Evolutionary conservation across 371 early-diverging fungal genomes (phyloP).

Genomic region (Entomophthora muscae): DNA sequence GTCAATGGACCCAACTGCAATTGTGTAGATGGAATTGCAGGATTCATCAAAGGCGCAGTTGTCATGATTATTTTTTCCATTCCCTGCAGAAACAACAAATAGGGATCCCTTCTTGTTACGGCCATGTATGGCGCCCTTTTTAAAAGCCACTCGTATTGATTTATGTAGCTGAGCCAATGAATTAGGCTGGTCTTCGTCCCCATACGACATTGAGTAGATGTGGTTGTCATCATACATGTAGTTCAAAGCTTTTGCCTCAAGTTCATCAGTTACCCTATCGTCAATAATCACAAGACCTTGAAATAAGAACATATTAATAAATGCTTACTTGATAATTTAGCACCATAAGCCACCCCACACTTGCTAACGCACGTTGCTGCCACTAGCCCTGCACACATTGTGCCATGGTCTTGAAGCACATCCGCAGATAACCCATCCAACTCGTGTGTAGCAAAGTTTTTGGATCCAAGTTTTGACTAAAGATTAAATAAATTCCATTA

Average conservation of each 20-base stretch:
- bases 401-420: constrained; percentile 79
- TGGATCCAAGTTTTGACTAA: constrained; percentile 70
- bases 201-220: too few relatives aligned
- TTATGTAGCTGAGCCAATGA: constrained; percentile 65
- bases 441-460: constrained; percentile 83
- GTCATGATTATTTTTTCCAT: constrained; percentile 55
- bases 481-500: too few relatives aligned
- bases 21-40: constrained; percentile 83
- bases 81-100: constrained; percentile 90
- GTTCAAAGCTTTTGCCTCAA: constrained; percentile 79
- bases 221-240: constrained; percentile 73
- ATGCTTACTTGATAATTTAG: constrained; percentile 73
- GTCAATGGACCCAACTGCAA: constrained; percentile 84
- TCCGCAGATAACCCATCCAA: constrained; percentile 43
- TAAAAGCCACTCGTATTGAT: constrained; percentile 61
- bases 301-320: too few relatives aligned
- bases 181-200: constrained; percentile 78
- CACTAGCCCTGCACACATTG: constrained; percentile 93
- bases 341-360: constrained; percentile 86
- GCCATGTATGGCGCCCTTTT: constrained; percentile 71
- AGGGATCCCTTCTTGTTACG: constrained; percentile 71
- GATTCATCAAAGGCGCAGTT: too few relatives aligned
- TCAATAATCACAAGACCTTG: too few relatives aligned
- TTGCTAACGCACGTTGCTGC: constrained; percentile 72
- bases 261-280: constrained; percentile 62